Evolutionary conservation across 768 basidiomycete genomes (phyloP).

Genomic region (Mycena filopes): DNA sequence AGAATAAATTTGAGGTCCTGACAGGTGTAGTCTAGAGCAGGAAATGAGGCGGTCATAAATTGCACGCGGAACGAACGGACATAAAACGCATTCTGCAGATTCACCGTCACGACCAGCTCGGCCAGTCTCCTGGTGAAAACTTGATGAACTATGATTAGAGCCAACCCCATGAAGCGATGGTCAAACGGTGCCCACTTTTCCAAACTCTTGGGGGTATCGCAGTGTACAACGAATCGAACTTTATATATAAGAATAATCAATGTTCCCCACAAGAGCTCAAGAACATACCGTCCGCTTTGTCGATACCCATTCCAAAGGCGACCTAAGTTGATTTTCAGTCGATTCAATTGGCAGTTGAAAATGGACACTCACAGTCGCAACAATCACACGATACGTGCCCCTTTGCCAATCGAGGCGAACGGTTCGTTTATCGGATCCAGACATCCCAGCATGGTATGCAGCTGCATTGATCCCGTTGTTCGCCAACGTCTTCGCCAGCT

Average conservation of each 20-base stretch:
- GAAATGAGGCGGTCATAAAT: not conserved
- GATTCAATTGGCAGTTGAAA: no score
- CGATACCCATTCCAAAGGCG: slow-evolving; percentile 84
- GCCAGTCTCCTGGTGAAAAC: no score
- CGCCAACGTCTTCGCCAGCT: not conserved
- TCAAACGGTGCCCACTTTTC: no score
- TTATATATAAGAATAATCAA: not conserved
- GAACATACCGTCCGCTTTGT: slow-evolving; percentile 60
- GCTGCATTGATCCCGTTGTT: not conserved
- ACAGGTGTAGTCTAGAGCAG: slow-evolving; percentile 6
- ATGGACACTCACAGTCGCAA: no score
- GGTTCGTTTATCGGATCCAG: no score
- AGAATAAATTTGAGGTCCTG: not conserved
- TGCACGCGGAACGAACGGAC: not conserved
- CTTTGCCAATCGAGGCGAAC: no score
- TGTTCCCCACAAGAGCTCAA: no score
- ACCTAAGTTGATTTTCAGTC: slow-evolving; percentile 50
- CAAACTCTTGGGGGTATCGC: slow-evolving; percentile 1
- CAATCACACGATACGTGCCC: no score
- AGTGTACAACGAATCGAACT: slow-evolving; percentile 14
- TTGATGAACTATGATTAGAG: no score
- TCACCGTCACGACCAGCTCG: no score
- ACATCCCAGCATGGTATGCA: slow-evolving; percentile 6
- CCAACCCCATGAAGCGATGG: no score
- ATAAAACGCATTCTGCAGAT: no score